These are phyloP conservation scores for Amauroascus niger DNA, from an alignment of 2,329 filamentous ascomycete species.

Conservation along the genomic window DNA sequence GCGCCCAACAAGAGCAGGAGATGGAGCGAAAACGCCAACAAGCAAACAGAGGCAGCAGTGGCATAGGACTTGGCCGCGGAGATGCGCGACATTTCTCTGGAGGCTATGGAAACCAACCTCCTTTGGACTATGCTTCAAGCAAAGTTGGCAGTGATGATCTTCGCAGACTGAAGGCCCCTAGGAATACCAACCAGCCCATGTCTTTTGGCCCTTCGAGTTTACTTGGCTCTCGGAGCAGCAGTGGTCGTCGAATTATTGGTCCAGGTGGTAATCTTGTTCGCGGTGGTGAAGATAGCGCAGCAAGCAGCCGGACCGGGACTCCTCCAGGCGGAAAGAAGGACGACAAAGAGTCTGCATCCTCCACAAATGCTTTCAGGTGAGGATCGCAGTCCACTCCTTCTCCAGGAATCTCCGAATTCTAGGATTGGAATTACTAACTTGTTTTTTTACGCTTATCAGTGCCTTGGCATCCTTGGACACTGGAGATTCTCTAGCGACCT, in stretches of 20 bases:
- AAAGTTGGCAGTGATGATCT: conserved; percentile 87
- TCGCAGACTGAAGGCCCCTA: conserved; percentile 59
- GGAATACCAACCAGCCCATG: conserved; percentile 52
- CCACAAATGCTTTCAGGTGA: conserved; percentile 91
- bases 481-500: conserved; percentile 39
- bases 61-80: conserved; percentile 65
- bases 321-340: conserved; percentile 58
- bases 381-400: conserved; percentile 26
- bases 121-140: conserved; percentile 61
- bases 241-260: conserved; percentile 61
- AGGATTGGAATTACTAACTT: conserved; percentile 12
- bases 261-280: conserved; percentile 63
- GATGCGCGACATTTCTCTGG: conserved; percentile 77
- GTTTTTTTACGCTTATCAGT: conserved; percentile 24
- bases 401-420: conserved; percentile 18
- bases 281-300: conserved; percentile 71
- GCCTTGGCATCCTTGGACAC: conserved; percentile 41
- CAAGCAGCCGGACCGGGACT: conserved; percentile 81
- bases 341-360: conserved; percentile 53
- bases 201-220: conserved; percentile 75
- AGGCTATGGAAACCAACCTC: conserved; percentile 57
- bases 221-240: conserved; percentile 83
- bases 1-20: conserved; percentile 73
- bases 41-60: conserved; percentile 50
- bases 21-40: conserved; percentile 47